Percentiles rank a stretch among this genome's conserved stretches.
These are phyloP conservation scores for Lyophyllum atratum DNA, from an alignment of 768 basidiomycete species.

Conservation along the genomic window DNA sequence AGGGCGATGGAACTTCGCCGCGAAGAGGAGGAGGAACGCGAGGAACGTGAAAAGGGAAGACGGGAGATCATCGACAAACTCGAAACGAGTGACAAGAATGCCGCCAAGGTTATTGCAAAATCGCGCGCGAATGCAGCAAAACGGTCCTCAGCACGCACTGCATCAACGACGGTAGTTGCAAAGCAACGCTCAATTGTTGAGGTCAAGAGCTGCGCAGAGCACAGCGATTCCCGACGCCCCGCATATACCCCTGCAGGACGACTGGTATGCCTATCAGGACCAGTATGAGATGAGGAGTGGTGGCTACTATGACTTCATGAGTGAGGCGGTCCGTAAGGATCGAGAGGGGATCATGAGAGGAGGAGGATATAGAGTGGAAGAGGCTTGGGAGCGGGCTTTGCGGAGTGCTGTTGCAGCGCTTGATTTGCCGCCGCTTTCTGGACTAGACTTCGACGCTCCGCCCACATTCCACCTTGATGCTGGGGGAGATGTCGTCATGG, in stretches of 20 bases:
- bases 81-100: slow-evolving; percentile 75
- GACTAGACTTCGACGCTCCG: slow-evolving; percentile 20
- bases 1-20: slow-evolving; percentile 66
- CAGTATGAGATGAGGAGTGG: slow-evolving; percentile 53
- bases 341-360: slow-evolving; percentile 78
- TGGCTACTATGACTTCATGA: slow-evolving; percentile 71
- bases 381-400: slow-evolving; percentile 86
- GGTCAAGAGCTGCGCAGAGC: slow-evolving; percentile 66
- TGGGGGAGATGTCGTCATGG: slow-evolving; percentile 49
- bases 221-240: slow-evolving; percentile 76
- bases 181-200: slow-evolving; percentile 51
- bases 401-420: slow-evolving; percentile 72
- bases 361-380: slow-evolving; percentile 79
- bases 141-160: slow-evolving; percentile 57
- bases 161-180: slow-evolving; percentile 45
- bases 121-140: slow-evolving; percentile 66
- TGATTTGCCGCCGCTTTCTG: slow-evolving; percentile 56
- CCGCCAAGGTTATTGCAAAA: slow-evolving; percentile 68
- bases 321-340: slow-evolving; percentile 76
- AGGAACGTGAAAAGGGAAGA: slow-evolving; percentile 70
- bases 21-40: slow-evolving; percentile 75
- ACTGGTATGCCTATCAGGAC: slow-evolving; percentile 77
- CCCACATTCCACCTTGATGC: slow-evolving; percentile 21
- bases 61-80: slow-evolving; percentile 80
- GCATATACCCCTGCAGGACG: slow-evolving; percentile 76